Conservation (phyloP, 2,329 filamentous ascomycete species). For the Cyclaneusma minus region DNA sequence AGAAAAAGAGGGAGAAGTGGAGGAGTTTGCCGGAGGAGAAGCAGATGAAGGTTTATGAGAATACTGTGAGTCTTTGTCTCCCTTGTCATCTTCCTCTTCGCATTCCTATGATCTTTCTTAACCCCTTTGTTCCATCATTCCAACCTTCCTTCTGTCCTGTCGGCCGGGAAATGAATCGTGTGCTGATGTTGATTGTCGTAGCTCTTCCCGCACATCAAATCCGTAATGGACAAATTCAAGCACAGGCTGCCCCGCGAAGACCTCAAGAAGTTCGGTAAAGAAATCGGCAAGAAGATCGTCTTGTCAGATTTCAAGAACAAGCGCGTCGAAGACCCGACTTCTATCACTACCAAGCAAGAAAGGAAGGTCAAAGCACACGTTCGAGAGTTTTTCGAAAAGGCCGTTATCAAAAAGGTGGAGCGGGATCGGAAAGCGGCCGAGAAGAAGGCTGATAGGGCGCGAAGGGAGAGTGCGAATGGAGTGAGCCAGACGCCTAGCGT, state of each 20-base stretch:
- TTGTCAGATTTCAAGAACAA: constrained; percentile 82
- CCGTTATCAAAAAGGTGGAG: constrained; percentile 56
- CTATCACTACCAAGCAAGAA: constrained; percentile 61
- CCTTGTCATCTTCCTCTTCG: neutral
- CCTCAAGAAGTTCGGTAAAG: constrained; percentile 44
- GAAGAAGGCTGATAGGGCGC: constrained; percentile 19
- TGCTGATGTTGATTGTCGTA: too few species aligned
- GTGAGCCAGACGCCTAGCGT: constrained; percentile 13
- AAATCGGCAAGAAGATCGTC: constrained; percentile 76
- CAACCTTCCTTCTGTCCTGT: too few species aligned
- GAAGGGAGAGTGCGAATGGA: constrained; percentile 9
- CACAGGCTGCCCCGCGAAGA: constrained; percentile 74
- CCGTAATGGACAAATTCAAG: constrained; percentile 75
- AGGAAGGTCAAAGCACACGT: constrained; percentile 74
- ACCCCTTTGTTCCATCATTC: constrained; percentile 6
- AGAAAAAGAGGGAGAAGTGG: constrained; percentile 58
- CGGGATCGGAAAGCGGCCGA: constrained; percentile 50
- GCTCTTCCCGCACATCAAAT: constrained; percentile 74
- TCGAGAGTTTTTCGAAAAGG: constrained; percentile 75
- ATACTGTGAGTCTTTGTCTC: constrained; percentile 50
- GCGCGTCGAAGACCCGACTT: constrained; percentile 69
- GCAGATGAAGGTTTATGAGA: constrained; percentile 89
- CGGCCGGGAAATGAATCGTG: too few species aligned
- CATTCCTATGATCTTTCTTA: neutral
- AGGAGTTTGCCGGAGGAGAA: constrained; percentile 58